Evolutionary conservation across 2,329 filamentous ascomycete genomes (phyloP), one percentile per base, ranked within the genome.

Genomic region (Gremmenia infestans): DNA sequence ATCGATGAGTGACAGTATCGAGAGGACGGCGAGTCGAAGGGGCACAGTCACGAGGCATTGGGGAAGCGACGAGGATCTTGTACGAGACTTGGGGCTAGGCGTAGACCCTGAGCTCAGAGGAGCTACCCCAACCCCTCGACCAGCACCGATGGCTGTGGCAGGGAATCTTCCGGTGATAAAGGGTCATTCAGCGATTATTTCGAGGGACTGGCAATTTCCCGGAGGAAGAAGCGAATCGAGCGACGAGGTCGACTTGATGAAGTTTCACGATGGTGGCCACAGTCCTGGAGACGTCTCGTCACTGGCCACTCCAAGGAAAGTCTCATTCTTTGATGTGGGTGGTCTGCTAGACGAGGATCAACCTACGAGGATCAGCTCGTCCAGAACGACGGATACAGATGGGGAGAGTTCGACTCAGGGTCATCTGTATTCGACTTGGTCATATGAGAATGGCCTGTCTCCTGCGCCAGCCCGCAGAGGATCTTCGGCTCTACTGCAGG

Each of bases 41-140:
- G 78, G 60, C 79, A 75, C 60, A 77, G 79, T 11, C 59, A 86
- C 46, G 74, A 85, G 57, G 50, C 83, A 89, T 54, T 93, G 89
- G 86, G 91, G 90, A 45, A 96, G 91, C 64, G 93, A 97, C 65
- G 91, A 95, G 67, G 91, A 97, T 68, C 81, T 97, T 1, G 91
- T 95, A 4, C 79, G 88, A 50, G 89, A 86, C 58, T 67, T 96
- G 3, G 92, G 93, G 7, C 82, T 93, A 40, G 82, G 87, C 12
- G 79, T 84, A 3, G 76, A 80, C 40, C 77, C 76, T 1, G 76
- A 80, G 53, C 68, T 85, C 17, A 76, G 79, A 35, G 72, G 76
- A 11, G 61, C 54, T 1, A 56, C 54, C 15, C 48, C 57, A 1
- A 53, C 57, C 6, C 62, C 67, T 11, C 58, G 68, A 50, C 67